A percentile compares a stretch with the other conserved stretches of the same genome.
Evolutionary conservation across 2,329 filamentous ascomycete species (phyloP).

Genomic region (Ustulina deusta): DNA sequence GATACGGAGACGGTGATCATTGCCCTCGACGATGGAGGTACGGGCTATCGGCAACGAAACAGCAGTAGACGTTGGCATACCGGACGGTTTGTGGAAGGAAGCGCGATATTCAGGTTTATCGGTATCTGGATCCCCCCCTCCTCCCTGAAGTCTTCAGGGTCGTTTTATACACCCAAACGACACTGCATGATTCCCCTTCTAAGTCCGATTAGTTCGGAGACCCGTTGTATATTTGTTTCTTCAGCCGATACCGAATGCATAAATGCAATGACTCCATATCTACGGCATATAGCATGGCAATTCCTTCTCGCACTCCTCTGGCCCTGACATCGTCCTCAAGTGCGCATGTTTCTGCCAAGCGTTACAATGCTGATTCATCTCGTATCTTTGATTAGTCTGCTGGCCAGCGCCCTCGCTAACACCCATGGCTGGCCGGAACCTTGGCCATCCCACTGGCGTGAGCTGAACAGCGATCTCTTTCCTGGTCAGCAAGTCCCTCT

Average conservation of each 20-base stretch:
- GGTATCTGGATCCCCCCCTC: neutral
- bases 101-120: neutral
- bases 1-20: slow-evolving; percentile 30
- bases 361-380: slow-evolving; percentile 19
- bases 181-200: slow-evolving; percentile 4
- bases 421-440: slow-evolving; percentile 13
- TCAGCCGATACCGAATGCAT: slow-evolving; percentile 15
- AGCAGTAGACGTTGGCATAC: slow-evolving; percentile 10
- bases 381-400: slow-evolving; percentile 15
- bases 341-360: slow-evolving; percentile 8
- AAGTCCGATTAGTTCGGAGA: slow-evolving; percentile 26
- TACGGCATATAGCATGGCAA: slow-evolving; percentile 5
- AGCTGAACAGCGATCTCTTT: slow-evolving; percentile 12
- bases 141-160: slow-evolving; percentile 5
- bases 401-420: slow-evolving; percentile 2
- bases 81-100: slow-evolving; percentile 14
- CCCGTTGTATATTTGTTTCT: neutral
- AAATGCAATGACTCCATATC: slow-evolving; percentile 8
- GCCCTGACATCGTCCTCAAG: neutral
- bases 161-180: slow-evolving; percentile 17
- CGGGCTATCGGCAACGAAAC: slow-evolving; percentile 31
- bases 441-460: slow-evolving; percentile 20
- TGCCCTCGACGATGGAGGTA: slow-evolving; percentile 33
- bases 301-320: neutral
- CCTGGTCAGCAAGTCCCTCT: slow-evolving; percentile 16